Conservation (phyloP, 176 grass and related monocot species). For the Aegilops tauschii region DNA sequence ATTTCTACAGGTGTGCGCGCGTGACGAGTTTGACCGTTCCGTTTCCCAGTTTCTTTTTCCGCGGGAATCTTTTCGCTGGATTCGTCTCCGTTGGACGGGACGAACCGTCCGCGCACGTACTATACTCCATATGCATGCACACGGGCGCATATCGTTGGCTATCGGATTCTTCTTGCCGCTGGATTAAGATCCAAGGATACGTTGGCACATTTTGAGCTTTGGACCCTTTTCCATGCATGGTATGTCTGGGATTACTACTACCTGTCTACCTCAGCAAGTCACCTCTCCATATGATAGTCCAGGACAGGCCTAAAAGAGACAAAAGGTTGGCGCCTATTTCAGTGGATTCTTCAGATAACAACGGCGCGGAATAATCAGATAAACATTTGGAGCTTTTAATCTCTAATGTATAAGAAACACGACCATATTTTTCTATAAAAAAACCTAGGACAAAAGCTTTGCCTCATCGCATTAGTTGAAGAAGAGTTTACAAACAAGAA, state of each 20-base stretch:
- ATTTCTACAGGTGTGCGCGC: constrained; percentile 16
- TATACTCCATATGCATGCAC: neutral
- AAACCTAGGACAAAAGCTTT: no score
- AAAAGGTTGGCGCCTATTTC: no score
- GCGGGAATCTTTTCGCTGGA: constrained; percentile 49
- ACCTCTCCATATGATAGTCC: no score
- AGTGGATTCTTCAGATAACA: no score
- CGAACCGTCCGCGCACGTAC: constrained; percentile 34
- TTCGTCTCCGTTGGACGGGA: constrained; percentile 38
- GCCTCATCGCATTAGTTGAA: no score
- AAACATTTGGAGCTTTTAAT: neutral
- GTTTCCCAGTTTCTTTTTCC: neutral
- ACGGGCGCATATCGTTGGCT: constrained; percentile 12
- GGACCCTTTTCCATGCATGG: neutral
- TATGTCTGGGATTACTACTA: no score
- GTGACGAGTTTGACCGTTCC: constrained; percentile 30
- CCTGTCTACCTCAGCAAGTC: no score
- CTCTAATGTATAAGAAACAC: no score
- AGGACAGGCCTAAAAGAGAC: no score
- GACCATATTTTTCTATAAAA: no score
- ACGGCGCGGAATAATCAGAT: neutral
- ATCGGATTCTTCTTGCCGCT: constrained; percentile 13
- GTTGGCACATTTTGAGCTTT: neutral
- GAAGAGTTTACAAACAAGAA: neutral
- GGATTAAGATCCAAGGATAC: constrained; percentile 47